Evolutionary conservation across 2,329 filamentous ascomycete species (phyloP).

Genomic region (Stemphylium lycopersici): DNA sequence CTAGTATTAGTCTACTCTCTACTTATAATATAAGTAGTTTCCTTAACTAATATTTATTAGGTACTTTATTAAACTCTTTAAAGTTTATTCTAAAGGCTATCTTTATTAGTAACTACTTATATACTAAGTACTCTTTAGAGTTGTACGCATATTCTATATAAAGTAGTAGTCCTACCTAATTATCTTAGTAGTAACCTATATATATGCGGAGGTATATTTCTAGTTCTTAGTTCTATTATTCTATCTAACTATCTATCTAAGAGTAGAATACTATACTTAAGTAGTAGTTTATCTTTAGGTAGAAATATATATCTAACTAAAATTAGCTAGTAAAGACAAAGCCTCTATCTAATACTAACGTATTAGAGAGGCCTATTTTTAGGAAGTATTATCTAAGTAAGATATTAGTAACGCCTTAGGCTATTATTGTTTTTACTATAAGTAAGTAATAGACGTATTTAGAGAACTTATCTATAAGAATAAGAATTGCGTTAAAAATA

Average conservation of each 20-base stretch:
- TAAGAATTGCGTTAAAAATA: neutral
- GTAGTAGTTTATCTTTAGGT: neutral
- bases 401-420: neutral
- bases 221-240: neutral
- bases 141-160: no score
- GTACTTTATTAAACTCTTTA: no score
- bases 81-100: no score
- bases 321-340: neutral
- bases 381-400: neutral
- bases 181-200: no score
- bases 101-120: neutral
- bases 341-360: neutral
- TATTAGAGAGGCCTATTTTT: neutral
- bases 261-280: neutral
- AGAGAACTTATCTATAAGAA: neutral
- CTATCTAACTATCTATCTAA: neutral
- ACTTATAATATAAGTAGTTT: no score
- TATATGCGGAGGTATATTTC: no score
- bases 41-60: no score
- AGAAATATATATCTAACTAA: neutral
- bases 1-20: no score
- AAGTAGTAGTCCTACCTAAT: no score
- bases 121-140: no score
- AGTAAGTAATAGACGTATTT: neutral
- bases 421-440: neutral